phyloP scores from a whole-genome alignment of 306 rosid genomes.

The Corylus heterophylla region DNA sequence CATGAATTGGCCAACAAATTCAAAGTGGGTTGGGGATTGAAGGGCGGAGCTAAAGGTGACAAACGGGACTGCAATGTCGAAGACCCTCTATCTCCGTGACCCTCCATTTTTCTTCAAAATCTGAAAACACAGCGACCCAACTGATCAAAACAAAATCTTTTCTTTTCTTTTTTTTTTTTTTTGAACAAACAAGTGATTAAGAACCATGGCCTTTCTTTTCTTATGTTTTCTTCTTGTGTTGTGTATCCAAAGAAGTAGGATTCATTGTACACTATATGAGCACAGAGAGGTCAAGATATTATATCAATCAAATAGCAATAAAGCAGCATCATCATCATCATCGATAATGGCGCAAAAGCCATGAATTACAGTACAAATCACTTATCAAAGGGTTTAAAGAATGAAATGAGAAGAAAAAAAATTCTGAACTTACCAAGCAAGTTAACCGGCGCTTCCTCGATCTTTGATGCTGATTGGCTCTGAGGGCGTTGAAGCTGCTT shows the following conservation, averaged over 20 bases:
- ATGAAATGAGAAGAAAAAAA: neutral
- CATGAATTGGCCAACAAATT: slow-evolving; percentile 6
- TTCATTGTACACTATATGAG: neutral
- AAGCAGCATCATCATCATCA: neutral
- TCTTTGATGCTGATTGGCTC: neutral
- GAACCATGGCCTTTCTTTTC: neutral
- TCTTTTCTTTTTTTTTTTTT: neutral
- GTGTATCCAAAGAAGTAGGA: neutral
- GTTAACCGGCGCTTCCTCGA: neutral
- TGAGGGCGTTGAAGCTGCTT: neutral
- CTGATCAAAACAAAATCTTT: neutral
- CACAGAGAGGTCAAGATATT: neutral
- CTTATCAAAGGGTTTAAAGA: neutral
- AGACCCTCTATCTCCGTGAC: slow-evolving; percentile 14
- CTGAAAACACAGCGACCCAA: slow-evolving; percentile 3
- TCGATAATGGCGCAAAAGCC: neutral
- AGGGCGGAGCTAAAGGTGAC: slow-evolving; percentile 67
- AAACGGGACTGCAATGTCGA: slow-evolving; percentile 39
- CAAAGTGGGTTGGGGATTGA: slow-evolving; percentile 31
- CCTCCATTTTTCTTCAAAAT: slow-evolving; percentile 22
- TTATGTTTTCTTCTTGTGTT: neutral
- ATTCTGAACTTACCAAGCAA: neutral
- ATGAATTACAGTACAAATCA: neutral
- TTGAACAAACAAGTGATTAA: neutral
- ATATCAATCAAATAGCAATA: neutral